Evolutionary conservation across 768 basidiomycete species (phyloP).

Genomic region (Phlebiopsis gigantea): DNA sequence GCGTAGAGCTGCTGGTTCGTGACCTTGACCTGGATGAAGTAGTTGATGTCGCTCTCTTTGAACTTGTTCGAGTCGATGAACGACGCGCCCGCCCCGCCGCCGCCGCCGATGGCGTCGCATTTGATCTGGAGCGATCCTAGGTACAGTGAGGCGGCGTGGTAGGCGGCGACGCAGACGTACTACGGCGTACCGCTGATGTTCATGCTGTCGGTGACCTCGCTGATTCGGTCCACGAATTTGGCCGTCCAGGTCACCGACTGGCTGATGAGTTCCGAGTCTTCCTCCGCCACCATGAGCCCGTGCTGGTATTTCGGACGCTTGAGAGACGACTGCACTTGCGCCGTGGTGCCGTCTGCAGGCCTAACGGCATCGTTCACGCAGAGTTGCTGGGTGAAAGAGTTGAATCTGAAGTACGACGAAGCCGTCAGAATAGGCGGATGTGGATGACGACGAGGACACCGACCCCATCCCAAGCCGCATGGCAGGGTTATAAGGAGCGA

Average conservation of each 20-base stretch:
- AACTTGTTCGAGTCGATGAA: conserved; percentile 1
- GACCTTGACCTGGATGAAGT: neutral
- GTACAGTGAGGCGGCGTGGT: neutral
- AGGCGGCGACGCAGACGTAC: neutral
- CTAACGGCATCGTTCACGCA: neutral
- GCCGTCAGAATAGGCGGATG: neutral
- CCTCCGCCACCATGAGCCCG: neutral
- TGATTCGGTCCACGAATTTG: neutral
- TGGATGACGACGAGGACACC: neutral
- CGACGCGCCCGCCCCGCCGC: neutral
- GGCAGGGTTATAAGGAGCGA: neutral
- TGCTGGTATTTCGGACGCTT: neutral
- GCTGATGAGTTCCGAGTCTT: neutral
- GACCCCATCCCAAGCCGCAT: neutral
- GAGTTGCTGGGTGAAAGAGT: neutral
- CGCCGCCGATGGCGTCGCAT: neutral
- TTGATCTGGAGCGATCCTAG: neutral
- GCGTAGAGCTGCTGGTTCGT: neutral
- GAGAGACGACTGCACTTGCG: neutral
- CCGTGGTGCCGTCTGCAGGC: neutral
- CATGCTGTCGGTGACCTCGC: neutral
- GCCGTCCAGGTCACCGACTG: neutral
- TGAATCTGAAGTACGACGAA: neutral
- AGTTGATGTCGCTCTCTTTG: conserved; percentile 1
- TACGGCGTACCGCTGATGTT: neutral